Evolutionary conservation across 1,139 yeast genomes (phyloP), one percentile per base, ranked within the genome.

Genomic region (Geotrichum histeridarum): DNA sequence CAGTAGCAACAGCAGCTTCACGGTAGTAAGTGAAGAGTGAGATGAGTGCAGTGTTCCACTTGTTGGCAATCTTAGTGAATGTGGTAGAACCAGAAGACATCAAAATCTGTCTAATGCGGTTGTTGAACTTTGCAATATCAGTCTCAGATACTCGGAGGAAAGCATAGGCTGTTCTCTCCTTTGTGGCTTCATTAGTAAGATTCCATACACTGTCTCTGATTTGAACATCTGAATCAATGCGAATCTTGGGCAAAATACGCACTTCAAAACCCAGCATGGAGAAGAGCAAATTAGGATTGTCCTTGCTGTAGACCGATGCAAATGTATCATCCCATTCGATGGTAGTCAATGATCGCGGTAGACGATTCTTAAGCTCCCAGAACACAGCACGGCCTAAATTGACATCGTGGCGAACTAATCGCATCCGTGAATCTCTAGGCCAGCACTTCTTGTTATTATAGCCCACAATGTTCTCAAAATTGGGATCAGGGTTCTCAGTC

Each of bases 11-110:
- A 11, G 88, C 89, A 0, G 99, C 99, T 70, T 94, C 99, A 62
- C 99, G 78, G 66, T 81, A 94, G 66, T 93, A 94, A 0, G 97
- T 82, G 63, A 91, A 91, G 42, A 93, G 73, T 0, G 97, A 80
- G 54, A 93, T 81, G 56, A 94, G 74, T 0, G 97, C 93, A 0
- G 97, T 89, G 65, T 94, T 94, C 99, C 99, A 94, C 65, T 89
- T 89, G 42, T 94, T 84, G 1, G 96, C 96, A 58, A 93, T 87
- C 68, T 90, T 93, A 0, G 97, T 86, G 68, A 94, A 94, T 0
- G 99, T 89, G 0, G 97, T 84, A 0, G 97, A 88, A 0, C 99
- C 99, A 0, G 97, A 86, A 2, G 96, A 84, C 96, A 93, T 88
- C 62, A 94, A 76, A 50, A 94, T 84, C 66, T 93, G 97, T 38